Evolutionary conservation across 2,329 filamentous ascomycete species (phyloP).

Genomic region (Verticillium isaacii): DNA sequence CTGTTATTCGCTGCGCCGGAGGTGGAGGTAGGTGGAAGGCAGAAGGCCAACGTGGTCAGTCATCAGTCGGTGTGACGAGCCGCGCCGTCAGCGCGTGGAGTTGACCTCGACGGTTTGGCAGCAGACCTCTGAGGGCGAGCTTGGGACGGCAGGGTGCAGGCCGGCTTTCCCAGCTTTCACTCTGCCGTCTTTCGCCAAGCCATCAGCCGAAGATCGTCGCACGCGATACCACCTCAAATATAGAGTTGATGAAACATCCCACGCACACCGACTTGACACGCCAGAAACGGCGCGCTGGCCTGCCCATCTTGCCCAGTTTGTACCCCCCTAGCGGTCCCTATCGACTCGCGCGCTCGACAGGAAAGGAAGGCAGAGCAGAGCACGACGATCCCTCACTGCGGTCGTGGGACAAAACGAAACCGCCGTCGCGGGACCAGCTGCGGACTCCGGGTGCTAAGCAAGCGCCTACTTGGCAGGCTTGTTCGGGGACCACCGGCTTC

Average conservation of each 20-base stretch:
- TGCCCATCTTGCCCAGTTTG: background rate
- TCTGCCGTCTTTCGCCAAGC: background rate
- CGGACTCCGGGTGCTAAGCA: background rate
- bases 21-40: background rate
- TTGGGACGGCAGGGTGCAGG: background rate
- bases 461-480: background rate
- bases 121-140: background rate
- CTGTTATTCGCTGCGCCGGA: background rate
- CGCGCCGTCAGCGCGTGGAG: background rate
- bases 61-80: background rate
- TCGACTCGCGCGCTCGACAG: background rate
- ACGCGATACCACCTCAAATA: background rate
- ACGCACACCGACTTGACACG: background rate
- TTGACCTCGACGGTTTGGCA: background rate
- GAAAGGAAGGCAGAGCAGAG: background rate
- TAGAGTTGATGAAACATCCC: background rate
- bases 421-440: background rate
- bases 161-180: background rate
- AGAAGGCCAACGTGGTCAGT: background rate
- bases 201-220: background rate
- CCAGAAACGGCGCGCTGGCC: background rate
- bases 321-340: background rate
- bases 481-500: background rate
- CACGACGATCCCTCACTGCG: background rate
- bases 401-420: background rate